A percentile compares a stretch with the other conserved stretches of the same genome.
Conservation (phyloP, 345 rosid genomes). For the Brassica rapa region DNA sequence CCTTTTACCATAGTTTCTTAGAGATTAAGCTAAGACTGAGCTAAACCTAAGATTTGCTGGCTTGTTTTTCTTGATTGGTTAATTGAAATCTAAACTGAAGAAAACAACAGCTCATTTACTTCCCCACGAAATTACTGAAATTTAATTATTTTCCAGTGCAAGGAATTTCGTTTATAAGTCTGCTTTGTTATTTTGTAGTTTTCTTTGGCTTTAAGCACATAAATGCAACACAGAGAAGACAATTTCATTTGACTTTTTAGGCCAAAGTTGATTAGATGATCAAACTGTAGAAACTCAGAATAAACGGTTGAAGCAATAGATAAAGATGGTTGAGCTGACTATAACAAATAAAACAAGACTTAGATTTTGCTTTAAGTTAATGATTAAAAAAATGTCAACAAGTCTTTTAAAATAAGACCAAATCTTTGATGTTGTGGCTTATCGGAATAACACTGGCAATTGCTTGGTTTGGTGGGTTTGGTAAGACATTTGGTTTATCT, state of each 20-base stretch:
- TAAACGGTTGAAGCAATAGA: constrained; percentile 13
- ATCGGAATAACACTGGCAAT: background rate
- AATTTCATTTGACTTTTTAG: constrained; percentile 4
- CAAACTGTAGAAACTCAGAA: constrained; percentile 28
- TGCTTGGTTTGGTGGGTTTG: constrained; percentile 36
- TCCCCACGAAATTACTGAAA: constrained; percentile 13
- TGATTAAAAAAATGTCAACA: constrained; percentile 27
- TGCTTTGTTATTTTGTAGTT: background rate
- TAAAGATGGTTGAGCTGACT: constrained; percentile 41
- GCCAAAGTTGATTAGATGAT: constrained; percentile 21
- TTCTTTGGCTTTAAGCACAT: background rate
- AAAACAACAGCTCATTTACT: background rate
- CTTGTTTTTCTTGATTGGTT: constrained; percentile 7
- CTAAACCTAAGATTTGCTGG: constrained; percentile 12
- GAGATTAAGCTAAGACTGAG: background rate
- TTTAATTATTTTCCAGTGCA: background rate
- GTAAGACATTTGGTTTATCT: constrained; percentile 40
- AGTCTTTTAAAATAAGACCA: constrained; percentile 9
- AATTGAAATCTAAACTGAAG: background rate
- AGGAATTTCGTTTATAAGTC: constrained; percentile 15
- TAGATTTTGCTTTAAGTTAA: constrained; percentile 37
- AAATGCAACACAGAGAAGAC: background rate
- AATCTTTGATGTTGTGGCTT: constrained; percentile 13
- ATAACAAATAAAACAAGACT: constrained; percentile 33
- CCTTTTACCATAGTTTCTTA: no score